Conservation (phyloP, 2,329 filamentous ascomycete genomes). For the Talaromyces sp. region DNA sequence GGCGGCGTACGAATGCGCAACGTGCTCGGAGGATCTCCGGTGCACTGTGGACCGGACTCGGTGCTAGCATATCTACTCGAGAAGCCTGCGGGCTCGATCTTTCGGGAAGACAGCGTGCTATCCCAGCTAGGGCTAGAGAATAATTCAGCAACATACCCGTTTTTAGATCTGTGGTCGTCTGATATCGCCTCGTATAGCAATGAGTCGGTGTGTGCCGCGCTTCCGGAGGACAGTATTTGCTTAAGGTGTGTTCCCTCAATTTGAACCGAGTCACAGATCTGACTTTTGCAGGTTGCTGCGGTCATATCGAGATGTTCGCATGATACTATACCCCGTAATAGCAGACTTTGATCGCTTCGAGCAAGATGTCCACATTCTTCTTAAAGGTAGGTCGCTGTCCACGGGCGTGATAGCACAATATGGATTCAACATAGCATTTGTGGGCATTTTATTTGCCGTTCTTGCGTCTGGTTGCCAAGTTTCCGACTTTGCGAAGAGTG, state of each 20-base stretch:
- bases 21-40: constrained; percentile 53
- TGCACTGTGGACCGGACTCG: constrained; percentile 56
- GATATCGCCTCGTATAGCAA: constrained; percentile 54
- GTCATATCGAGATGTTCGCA: constrained; percentile 52
- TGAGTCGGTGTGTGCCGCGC: constrained; percentile 52
- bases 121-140: constrained; percentile 59
- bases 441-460: constrained; percentile 56
- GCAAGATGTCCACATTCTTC: constrained; percentile 46
- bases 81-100: constrained; percentile 43
- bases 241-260: constrained; percentile 23
- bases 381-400: constrained; percentile 42
- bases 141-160: constrained; percentile 59
- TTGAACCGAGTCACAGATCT: neutral
- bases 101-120: constrained; percentile 51
- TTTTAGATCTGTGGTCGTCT: constrained; percentile 59
- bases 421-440: constrained; percentile 52
- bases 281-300: constrained; percentile 44
- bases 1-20: constrained; percentile 55
- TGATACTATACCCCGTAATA: constrained; percentile 56
- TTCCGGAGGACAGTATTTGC: constrained; percentile 54
- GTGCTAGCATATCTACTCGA: constrained; percentile 55
- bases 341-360: constrained; percentile 52
- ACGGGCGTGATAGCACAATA: constrained; percentile 44
- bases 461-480: constrained; percentile 58
- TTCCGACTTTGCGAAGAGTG: constrained; percentile 51